Percentiles rank a stretch among this genome's conserved stretches.
Conservation (phyloP, 83 land plant genomes). For the Thuja plicata region DNA sequence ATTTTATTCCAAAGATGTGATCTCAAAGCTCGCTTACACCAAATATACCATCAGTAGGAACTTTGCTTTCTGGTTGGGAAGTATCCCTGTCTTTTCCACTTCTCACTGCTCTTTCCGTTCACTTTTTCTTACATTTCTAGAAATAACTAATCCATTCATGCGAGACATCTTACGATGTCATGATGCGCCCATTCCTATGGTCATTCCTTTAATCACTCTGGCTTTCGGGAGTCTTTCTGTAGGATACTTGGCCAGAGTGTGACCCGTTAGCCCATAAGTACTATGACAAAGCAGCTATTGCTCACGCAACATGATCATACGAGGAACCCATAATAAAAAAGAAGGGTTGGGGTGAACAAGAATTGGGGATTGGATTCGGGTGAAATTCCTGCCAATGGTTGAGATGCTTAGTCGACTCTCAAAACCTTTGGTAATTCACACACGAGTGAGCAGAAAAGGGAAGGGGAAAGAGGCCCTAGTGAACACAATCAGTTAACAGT, state of each 20-base stretch:
- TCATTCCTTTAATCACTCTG: slow-evolving; percentile 14
- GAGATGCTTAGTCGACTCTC: slow-evolving; percentile 12
- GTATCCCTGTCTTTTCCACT: too few species aligned
- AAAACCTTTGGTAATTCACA: too few species aligned
- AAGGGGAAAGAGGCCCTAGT: too few species aligned
- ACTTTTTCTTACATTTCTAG: slow-evolving; percentile 27
- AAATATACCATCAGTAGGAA: not conserved
- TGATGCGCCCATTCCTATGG: slow-evolving; percentile 24
- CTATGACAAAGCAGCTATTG: too few species aligned
- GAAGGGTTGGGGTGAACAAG: slow-evolving; percentile 22
- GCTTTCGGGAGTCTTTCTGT: too few species aligned
- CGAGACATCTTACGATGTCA: slow-evolving; percentile 24
- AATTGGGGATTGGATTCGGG: slow-evolving; percentile 42
- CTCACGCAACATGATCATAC: not conserved
- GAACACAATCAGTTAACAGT: too few species aligned
- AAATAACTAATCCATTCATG: slow-evolving; percentile 32
- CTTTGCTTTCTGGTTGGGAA: too few species aligned
- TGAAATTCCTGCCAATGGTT: slow-evolving; percentile 41
- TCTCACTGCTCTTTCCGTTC: slow-evolving; percentile 5
- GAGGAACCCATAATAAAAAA: slow-evolving; percentile 22
- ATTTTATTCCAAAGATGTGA: not conserved
- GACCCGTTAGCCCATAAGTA: too few species aligned
- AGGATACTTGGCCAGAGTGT: too few species aligned
- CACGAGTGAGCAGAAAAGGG: too few species aligned
- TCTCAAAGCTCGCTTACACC: not conserved